Conservation (phyloP, 306 rosid genomes). For the Casuarina cunninghamiana region DNA sequence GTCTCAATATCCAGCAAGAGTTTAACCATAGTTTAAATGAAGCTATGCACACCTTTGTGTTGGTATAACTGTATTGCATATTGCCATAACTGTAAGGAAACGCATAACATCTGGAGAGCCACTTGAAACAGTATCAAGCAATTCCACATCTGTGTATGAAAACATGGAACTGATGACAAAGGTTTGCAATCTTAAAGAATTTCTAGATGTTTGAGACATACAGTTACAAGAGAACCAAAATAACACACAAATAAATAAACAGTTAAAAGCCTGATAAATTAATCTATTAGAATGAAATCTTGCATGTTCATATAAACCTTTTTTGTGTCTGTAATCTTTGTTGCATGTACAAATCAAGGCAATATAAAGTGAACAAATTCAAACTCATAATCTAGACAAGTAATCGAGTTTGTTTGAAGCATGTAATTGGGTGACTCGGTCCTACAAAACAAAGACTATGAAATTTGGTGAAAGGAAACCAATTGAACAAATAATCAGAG, state of each 20-base stretch:
- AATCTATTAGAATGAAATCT: constrained; percentile 8
- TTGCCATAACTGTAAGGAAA: constrained; percentile 89
- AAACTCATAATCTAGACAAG: constrained; percentile 7
- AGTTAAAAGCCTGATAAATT: constrained; percentile 3
- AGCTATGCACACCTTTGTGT: constrained; percentile 61
- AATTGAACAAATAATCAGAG: constrained; percentile 13
- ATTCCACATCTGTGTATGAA: constrained; percentile 67
- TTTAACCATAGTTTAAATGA: constrained; percentile 3
- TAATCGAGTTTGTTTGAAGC: constrained; percentile 9
- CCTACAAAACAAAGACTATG: background rate
- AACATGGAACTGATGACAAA: constrained; percentile 32
- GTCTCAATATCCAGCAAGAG: constrained; percentile 20
- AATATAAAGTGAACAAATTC: constrained; percentile 10
- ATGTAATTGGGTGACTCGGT: background rate
- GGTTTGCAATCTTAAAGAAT: constrained; percentile 24
- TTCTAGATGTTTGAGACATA: background rate
- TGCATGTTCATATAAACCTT: constrained; percentile 8
- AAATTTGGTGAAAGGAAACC: background rate
- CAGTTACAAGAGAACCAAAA: constrained; percentile 17
- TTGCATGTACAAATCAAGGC: constrained; percentile 11
- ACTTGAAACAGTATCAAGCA: constrained; percentile 65
- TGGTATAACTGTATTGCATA: constrained; percentile 94
- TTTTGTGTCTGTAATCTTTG: constrained; percentile 3
- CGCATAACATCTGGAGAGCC: constrained; percentile 72
- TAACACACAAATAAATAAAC: constrained; percentile 12